Base-by-base conservation (phyloP, 179 eudicot species). In the Gypsophila paniculata region DNA sequence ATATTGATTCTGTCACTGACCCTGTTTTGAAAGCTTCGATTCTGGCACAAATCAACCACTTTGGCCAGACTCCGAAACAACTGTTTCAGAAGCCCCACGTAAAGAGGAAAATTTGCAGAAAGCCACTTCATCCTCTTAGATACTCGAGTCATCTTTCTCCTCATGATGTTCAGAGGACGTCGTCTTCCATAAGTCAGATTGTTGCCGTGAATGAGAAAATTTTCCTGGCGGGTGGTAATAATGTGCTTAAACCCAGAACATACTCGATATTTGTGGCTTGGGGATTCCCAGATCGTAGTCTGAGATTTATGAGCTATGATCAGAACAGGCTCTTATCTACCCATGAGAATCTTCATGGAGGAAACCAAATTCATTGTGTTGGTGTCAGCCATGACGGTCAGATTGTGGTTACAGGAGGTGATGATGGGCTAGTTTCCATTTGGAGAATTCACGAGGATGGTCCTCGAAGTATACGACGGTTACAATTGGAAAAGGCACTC, bases 11-110 rank as follows among this genome's bases (percentile, higher is more conserved):
- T 5, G 91, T 95, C 7, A 78, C 91, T 23, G 99, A 94, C 76
- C 97, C 99, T 71, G 90, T 94, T 36, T 86, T 92, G 97, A 95
- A 95, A 85, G 99, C 99, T 55, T 88, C 99, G 14, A 92, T 92
- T 77, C 90, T 95, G 54, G 99, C 99, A 7, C 99, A 95, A 72
- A 95, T 95, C 51, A 95, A 95, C 79, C 96, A 95, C 86, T 95
- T 95, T 70, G 99, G 99, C 36, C 99, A 95, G 78, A 95, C 99
- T 34, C 99, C 99, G 8, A 95, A 90, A 73, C 99, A 95, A 74
- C 84, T 95, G 10, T 95, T 95, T 70, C 87, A 78, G 46, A 95
- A 90, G 63, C 82, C 99, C 69, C 99, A 95, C 77, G 89, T 85
- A 58, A 95, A 87, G 83, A 87, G 97, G 76, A 87, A 86, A 48